Base-by-base conservation (phyloP, 2,329 filamentous ascomycete species). In the Keithomyces neogunnii region DNA sequence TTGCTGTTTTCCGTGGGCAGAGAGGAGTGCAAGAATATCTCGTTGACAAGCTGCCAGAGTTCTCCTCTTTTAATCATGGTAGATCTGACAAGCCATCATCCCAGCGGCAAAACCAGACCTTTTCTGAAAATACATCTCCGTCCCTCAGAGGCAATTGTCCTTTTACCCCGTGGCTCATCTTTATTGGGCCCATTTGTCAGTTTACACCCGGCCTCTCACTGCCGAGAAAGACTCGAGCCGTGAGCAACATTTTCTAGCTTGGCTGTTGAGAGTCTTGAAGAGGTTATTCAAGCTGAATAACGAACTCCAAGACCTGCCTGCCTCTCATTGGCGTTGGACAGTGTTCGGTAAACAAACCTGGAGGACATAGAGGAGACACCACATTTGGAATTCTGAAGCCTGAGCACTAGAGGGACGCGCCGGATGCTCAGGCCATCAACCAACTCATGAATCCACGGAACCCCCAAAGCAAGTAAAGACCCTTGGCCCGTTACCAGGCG, bases 401-500 rank as follows among this genome's bases (percentile, higher is more conserved):
- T 48, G 28, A 11, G 35, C 13, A 7, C 30, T 13, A 26, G 28
- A 42, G 13, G n/a, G n/a, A 29, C 6, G 4, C 30, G n/a, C 31
- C 36, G 28, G 39, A 44, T 44, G 35, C 19, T 31, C n/a, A 13
- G 40, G 26, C 40, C 40, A 44, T 44, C 28, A 44, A n/a, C 9
- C 42, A 46, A 31, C 29, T 13, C 13, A 46, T 42, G 50, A 49
- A 43, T 49, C 33, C 44, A 30, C 42, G 47, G 29, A 45, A 49
- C 26, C 42, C 29, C 33, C 50, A 46, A 49, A 46, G 47, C 47
- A 49, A 49, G 50, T 52, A 46, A 8, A 46, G 11, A 46, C 29
- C 35, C 29, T 26, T n/a, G 44, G 32, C 50, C 40, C 40, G 29
- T 19, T 31, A 40, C n/a, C 35, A 30, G 28, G 39, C n/a, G 40